Conservation (phyloP, 1,284 basidiomycete genomes). For the Pholiota adiposa region DNA sequence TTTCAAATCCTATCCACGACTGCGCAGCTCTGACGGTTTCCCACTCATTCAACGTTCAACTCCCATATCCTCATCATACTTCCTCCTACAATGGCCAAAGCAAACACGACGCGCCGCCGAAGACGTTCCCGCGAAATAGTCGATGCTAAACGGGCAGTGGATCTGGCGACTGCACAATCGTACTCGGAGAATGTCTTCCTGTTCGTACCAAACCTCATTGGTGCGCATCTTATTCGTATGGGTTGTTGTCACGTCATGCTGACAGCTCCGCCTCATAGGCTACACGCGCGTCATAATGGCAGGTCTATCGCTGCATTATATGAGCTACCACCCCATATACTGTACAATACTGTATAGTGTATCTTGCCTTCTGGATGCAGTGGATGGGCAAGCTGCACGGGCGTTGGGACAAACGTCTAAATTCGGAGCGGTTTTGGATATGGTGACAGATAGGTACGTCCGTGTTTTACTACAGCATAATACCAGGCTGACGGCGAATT, state of each 20-base stretch:
- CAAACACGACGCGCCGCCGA: constrained; percentile 37
- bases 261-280: constrained; percentile 49
- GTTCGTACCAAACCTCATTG: constrained; percentile 97
- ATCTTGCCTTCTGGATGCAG: constrained; percentile 94
- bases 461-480: constrained; percentile 24
- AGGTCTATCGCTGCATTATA: constrained; percentile 88
- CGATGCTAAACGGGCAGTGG: constrained; percentile 80
- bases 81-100: constrained; percentile 32
- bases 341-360: constrained; percentile 92
- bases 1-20: neutral
- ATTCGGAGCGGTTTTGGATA: constrained; percentile 98
- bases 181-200: constrained; percentile 94
- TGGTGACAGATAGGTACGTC: constrained; percentile 99
- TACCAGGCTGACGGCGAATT: neutral
- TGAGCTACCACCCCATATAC: constrained; percentile 93
- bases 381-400: constrained; percentile 95
- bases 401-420: constrained; percentile 89
- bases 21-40: neutral
- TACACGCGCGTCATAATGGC: constrained; percentile 94
- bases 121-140: constrained; percentile 63
- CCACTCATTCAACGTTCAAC: neutral
- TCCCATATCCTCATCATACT: neutral
- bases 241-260: constrained; percentile 13
- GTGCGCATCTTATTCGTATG: constrained; percentile 41
- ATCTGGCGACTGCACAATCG: constrained; percentile 81